These are phyloP conservation scores for Letharia lupina DNA, from an alignment of 495 filamentous ascomycete species.

Conservation along the genomic window DNA sequence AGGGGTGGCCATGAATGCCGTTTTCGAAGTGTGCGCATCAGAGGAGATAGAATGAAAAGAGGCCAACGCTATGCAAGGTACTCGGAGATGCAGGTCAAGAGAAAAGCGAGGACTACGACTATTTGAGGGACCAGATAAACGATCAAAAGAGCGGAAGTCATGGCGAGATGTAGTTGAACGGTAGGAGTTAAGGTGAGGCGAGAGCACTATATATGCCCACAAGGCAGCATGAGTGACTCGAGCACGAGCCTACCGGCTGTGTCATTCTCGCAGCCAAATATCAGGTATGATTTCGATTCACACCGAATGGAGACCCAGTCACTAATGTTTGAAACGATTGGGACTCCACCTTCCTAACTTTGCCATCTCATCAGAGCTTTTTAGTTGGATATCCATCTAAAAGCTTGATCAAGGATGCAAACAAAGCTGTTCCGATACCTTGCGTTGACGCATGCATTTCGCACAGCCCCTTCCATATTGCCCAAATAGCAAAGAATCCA, in stretches of 20 bases:
- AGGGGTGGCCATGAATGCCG: slow-evolving; percentile 32
- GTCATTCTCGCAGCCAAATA: not conserved
- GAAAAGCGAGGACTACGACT: not conserved
- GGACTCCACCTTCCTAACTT: not conserved
- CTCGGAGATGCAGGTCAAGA: slow-evolving; percentile 1
- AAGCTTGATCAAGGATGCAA: not conserved
- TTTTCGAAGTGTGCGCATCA: slow-evolving; percentile 19
- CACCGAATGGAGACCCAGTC: not conserved
- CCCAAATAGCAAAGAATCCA: not conserved
- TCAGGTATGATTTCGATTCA: not conserved
- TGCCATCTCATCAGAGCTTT: not conserved
- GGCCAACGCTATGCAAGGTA: not conserved
- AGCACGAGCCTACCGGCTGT: not conserved
- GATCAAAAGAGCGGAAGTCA: not conserved
- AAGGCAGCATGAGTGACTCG: not conserved
- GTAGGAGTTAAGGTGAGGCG: slow-evolving; percentile 1
- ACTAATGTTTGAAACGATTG: not conserved
- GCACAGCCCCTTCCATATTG: slow-evolving; percentile 2
- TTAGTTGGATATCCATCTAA: not conserved
- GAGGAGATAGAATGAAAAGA: not conserved
- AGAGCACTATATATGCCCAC: not conserved
- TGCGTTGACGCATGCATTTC: not conserved
- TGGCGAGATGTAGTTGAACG: not conserved
- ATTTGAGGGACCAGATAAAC: not conserved
- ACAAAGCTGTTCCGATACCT: not conserved